phyloP scores from a whole-genome alignment of 805 yeast genomes.

The Yamadazyma nakazawae region DNA sequence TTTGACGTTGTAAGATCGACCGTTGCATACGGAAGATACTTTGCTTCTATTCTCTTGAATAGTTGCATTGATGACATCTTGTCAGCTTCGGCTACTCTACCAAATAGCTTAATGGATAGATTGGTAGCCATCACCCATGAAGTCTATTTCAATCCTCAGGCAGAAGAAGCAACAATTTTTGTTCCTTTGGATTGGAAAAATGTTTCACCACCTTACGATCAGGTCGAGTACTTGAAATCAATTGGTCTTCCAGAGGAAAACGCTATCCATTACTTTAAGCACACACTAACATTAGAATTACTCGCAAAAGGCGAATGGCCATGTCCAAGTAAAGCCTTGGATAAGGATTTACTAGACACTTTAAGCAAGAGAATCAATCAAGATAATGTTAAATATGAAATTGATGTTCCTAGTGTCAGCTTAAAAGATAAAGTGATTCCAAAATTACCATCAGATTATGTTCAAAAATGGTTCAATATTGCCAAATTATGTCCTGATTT shows the following conservation, averaged over 20 bases:
- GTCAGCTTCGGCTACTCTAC: slow-evolving; percentile 10
- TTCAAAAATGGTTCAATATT: slow-evolving; percentile 8
- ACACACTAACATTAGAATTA: slow-evolving; percentile 12
- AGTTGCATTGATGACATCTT: slow-evolving; percentile 4
- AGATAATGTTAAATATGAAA: background rate
- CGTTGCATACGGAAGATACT: slow-evolving; percentile 39
- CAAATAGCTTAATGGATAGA: slow-evolving; percentile 41
- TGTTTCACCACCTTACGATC: slow-evolving; percentile 38
- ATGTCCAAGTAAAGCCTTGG: slow-evolving; percentile 10
- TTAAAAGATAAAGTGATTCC: background rate
- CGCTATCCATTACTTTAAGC: slow-evolving; percentile 28
- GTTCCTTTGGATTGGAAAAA: slow-evolving; percentile 29
- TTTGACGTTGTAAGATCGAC: slow-evolving; percentile 23
- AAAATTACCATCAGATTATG: background rate
- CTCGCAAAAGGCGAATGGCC: slow-evolving; percentile 15
- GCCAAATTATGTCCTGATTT: slow-evolving; percentile 6
- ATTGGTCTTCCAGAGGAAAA: slow-evolving; percentile 22
- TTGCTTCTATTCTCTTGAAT: background rate
- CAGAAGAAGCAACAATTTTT: slow-evolving; percentile 20
- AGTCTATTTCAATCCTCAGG: slow-evolving; percentile 27
- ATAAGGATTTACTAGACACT: slow-evolving; percentile 7
- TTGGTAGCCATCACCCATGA: slow-evolving; percentile 44
- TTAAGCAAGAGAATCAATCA: background rate
- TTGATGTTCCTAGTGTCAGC: background rate
- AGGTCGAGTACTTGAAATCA: slow-evolving; percentile 23